Conservation (phyloP, 129 eudicot species). For the Chrysanthemum lavandulifolium region DNA sequence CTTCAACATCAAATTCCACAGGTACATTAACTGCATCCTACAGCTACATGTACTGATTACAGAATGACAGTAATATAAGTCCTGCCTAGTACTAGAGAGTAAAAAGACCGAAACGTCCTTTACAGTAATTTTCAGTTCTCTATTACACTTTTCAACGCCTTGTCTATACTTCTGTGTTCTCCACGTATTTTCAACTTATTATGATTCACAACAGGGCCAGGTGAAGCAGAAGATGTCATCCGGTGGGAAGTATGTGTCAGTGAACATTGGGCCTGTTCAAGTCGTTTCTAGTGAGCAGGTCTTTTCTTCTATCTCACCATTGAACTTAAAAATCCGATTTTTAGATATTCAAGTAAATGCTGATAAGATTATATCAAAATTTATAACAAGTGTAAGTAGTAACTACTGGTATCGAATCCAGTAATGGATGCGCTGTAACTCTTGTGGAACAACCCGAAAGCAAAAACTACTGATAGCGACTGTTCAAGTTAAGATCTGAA, state of each 20-base stretch:
- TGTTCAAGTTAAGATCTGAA: background rate
- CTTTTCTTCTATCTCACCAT: slow-evolving; percentile 10
- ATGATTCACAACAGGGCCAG: slow-evolving; percentile 53
- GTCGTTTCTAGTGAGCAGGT: slow-evolving; percentile 98
- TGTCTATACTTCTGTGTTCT: background rate
- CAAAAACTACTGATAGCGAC: no score
- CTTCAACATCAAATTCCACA: slow-evolving; percentile 75
- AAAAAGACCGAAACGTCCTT: slow-evolving; percentile 4
- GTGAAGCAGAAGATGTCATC: slow-evolving; percentile 90
- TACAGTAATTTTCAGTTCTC: background rate
- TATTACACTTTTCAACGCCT: background rate
- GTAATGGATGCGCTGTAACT: no score
- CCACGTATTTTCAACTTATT: background rate
- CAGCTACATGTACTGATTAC: background rate
- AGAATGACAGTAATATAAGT: background rate
- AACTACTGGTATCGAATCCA: background rate
- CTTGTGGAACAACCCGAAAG: no score
- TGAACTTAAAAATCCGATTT: slow-evolving; percentile 1
- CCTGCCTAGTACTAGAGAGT: background rate
- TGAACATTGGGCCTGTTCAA: slow-evolving; percentile 94
- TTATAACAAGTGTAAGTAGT: background rate
- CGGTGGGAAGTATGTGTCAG: slow-evolving; percentile 92
- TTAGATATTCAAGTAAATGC: background rate
- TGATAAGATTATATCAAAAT: background rate
- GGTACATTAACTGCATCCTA: slow-evolving; percentile 35